A percentile compares a stretch with the other conserved stretches of the same genome.
phyloP scores from a whole-genome alignment of 2,329 filamentous ascomycete species.

The Verticillium albo-atrum region DNA sequence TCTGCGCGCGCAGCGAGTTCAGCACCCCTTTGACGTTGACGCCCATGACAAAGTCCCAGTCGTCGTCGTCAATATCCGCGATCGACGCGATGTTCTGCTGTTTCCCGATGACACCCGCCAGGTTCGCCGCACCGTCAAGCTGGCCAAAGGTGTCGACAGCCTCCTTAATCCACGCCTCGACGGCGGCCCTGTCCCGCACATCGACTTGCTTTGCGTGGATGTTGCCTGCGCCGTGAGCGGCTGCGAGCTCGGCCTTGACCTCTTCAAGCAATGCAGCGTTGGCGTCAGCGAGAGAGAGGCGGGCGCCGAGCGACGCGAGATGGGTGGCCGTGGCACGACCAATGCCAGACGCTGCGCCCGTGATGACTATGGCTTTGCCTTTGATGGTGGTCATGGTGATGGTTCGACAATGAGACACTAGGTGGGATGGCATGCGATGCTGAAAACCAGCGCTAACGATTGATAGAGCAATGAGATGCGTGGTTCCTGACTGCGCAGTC shows the following conservation, averaged over 20 bases:
- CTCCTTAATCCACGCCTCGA: slow-evolving; percentile 21
- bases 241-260: slow-evolving; percentile 3
- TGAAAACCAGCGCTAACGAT: not conserved
- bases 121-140: slow-evolving; percentile 39
- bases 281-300: slow-evolving; percentile 43
- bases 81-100: slow-evolving; percentile 8
- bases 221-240: not conserved
- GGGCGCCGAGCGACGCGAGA: slow-evolving; percentile 36
- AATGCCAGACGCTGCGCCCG: slow-evolving; percentile 44
- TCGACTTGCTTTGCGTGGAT: slow-evolving; percentile 4
- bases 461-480: not conserved
- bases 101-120: slow-evolving; percentile 17
- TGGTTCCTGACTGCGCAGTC: not conserved
- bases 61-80: slow-evolving; percentile 26
- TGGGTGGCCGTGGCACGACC: slow-evolving; percentile 40
- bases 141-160: slow-evolving; percentile 27
- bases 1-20: slow-evolving; percentile 44
- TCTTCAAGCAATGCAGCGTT: slow-evolving; percentile 24
- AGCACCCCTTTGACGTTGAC: slow-evolving; percentile 44
- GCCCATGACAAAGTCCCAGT: slow-evolving; percentile 35
- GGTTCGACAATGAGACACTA: not conserved
- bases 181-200: slow-evolving; percentile 5
- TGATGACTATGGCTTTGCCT: slow-evolving; percentile 42
- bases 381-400: slow-evolving; percentile 7
- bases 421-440: not conserved